Evolutionary conservation across 768 basidiomycete genomes (phyloP).

Genomic region (Phaffia tasmanica): DNA sequence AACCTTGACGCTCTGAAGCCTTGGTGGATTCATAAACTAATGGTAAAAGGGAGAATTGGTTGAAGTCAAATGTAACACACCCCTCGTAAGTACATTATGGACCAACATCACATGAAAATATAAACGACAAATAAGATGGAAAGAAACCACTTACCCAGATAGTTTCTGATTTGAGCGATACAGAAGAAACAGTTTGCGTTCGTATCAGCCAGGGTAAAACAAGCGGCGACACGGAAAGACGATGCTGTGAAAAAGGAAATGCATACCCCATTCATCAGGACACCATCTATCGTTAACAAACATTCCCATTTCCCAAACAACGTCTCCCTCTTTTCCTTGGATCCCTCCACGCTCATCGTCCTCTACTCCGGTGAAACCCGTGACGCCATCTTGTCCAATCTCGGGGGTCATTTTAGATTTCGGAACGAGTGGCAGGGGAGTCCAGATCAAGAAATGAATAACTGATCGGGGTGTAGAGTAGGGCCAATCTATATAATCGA

Average conservation of each 20-base stretch:
- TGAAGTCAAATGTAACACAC: no score
- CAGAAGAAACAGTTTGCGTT: no score
- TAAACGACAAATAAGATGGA: not conserved
- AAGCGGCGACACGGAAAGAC: no score
- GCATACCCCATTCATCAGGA: constrained; percentile 50
- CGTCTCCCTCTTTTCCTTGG: constrained; percentile 34
- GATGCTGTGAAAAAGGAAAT: no score
- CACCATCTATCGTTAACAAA: constrained; percentile 60
- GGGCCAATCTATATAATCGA: constrained; percentile 65
- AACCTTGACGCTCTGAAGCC: constrained; percentile 58
- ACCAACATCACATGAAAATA: no score
- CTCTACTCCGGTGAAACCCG: constrained; percentile 61
- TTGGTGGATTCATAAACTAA: constrained; percentile 37
- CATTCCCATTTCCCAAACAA: constrained; percentile 50
- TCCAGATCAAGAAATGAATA: constrained; percentile 44
- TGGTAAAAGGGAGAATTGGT: not conserved
- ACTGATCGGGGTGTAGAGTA: constrained; percentile 53
- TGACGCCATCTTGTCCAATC: constrained; percentile 63
- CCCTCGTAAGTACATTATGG: no score
- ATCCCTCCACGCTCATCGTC: constrained; percentile 45
- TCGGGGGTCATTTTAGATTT: constrained; percentile 40
- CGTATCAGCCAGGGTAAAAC: no score
- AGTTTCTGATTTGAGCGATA: constrained; percentile 45
- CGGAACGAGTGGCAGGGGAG: constrained; percentile 59
- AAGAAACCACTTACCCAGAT: constrained; percentile 57